These are phyloP conservation scores for Zizania palustris DNA, from an alignment of 202 grass and related monocot genomes.

Conservation along the genomic window DNA sequence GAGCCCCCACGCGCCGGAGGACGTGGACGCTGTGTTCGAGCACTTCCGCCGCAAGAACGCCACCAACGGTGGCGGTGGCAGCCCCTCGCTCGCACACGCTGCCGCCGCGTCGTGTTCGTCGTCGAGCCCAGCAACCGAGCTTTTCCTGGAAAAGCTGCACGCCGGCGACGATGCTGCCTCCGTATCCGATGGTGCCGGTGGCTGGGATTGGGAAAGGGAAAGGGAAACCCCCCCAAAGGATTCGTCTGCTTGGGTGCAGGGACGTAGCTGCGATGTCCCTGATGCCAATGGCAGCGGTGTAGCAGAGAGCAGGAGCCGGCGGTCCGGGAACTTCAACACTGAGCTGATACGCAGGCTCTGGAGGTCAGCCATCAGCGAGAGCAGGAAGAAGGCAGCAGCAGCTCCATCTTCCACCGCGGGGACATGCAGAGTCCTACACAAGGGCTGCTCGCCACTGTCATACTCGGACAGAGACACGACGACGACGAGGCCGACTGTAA, in stretches of 20 bases:
- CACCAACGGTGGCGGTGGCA: background rate
- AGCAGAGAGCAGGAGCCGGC: slow-evolving; percentile 31
- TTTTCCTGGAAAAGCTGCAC: slow-evolving; percentile 45
- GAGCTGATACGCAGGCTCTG: slow-evolving; percentile 56
- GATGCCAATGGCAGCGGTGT: slow-evolving; percentile 33
- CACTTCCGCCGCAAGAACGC: slow-evolving; percentile 24
- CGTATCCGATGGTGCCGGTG: slow-evolving; percentile 3
- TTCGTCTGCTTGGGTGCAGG: slow-evolving; percentile 35
- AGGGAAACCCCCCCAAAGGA: slow-evolving; percentile 20
- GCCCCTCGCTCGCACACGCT: too few species aligned
- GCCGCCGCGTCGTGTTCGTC: too few species aligned
- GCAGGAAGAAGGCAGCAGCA: slow-evolving; percentile 45
- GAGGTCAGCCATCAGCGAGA: slow-evolving; percentile 63
- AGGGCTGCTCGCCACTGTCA: slow-evolving; percentile 1
- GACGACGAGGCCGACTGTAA: background rate
- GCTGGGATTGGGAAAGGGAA: slow-evolving; percentile 5
- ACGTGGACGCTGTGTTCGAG: slow-evolving; percentile 40
- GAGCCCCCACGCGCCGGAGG: slow-evolving; percentile 19
- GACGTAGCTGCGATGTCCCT: too few species aligned
- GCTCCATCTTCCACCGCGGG: background rate
- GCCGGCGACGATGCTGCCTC: background rate
- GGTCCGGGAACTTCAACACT: slow-evolving; percentile 49
- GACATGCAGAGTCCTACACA: slow-evolving; percentile 13
- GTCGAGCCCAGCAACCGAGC: slow-evolving; percentile 55
- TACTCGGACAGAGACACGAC: background rate